Percentiles rank a stretch among this genome's conserved stretches.
These are phyloP conservation scores for Plantago ovata DNA, from an alignment of 257 asterid genomes.

Conservation along the genomic window DNA sequence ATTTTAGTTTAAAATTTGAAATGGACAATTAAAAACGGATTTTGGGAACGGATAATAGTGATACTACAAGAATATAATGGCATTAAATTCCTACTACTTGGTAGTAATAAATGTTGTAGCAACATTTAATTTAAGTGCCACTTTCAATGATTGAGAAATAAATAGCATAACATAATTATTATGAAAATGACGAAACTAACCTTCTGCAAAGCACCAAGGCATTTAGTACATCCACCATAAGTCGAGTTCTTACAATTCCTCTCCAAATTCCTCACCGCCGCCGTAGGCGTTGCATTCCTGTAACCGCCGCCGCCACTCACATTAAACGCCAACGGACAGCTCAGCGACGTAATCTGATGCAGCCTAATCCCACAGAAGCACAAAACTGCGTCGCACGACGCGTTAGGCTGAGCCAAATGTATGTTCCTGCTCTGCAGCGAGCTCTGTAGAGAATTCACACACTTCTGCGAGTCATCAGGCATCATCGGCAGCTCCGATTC, in stretches of 20 bases:
- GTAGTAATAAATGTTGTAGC: too few relatives aligned
- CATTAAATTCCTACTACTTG: too few relatives aligned
- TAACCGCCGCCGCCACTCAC: constrained; percentile 34
- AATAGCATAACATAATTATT: too few relatives aligned
- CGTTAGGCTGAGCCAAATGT: constrained; percentile 68
- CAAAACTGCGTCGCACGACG: constrained; percentile 84
- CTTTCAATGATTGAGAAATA: constrained; percentile 29
- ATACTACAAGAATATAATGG: background rate
- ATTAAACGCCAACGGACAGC: constrained; percentile 85
- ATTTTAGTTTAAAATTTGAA: too few relatives aligned
- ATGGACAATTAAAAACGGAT: too few relatives aligned
- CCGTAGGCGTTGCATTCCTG: constrained; percentile 73
- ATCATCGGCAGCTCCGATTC: constrained; percentile 74
- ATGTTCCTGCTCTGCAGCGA: constrained; percentile 63
- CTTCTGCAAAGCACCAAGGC: constrained; percentile 88
- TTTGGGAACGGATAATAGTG: too few relatives aligned
- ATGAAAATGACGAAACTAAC: constrained; percentile 35
- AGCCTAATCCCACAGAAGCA: constrained; percentile 94
- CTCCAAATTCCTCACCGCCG: constrained; percentile 81
- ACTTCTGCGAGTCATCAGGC: constrained; percentile 96
- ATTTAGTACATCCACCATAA: constrained; percentile 78
- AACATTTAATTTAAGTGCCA: constrained; percentile 14
- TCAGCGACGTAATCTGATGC: constrained; percentile 75
- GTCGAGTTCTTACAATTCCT: constrained; percentile 68
- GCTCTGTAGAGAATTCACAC: constrained; percentile 77